Evolutionary conservation across 129 eudicot species (phyloP).

Genomic region (Pulicaria dysenterica): DNA sequence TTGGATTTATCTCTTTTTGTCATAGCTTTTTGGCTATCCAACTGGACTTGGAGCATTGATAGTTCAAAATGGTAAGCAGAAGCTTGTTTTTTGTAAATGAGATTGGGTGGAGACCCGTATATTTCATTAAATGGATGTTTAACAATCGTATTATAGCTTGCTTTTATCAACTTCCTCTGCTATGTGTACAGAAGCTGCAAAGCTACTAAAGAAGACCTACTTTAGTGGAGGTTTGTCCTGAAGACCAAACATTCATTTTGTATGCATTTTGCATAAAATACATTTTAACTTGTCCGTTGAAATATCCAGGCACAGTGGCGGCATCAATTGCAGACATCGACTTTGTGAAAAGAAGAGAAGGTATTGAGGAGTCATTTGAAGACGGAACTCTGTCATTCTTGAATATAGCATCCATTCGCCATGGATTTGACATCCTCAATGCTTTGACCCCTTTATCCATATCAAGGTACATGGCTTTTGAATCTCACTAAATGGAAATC

Average conservation of each 20-base stretch:
- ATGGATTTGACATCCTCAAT: slow-evolving; percentile 78
- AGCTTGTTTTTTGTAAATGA: slow-evolving; percentile 19
- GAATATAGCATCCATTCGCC: slow-evolving; percentile 76
- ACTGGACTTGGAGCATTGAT: slow-evolving; percentile 97
- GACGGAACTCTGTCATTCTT: slow-evolving; percentile 84
- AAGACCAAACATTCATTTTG: not conserved
- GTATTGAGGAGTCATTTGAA: slow-evolving; percentile 81
- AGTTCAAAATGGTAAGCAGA: slow-evolving; percentile 73
- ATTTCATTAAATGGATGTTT: slow-evolving; percentile 1
- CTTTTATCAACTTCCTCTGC: not conserved
- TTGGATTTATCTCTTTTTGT: slow-evolving; percentile 19
- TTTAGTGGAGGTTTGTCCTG: slow-evolving; percentile 87
- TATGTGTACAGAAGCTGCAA: slow-evolving; percentile 64
- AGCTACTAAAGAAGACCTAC: slow-evolving; percentile 79
- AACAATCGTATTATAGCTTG: not conserved
- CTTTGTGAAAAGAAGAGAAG: slow-evolving; percentile 84
- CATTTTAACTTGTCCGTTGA: not conserved
- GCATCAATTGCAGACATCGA: slow-evolving; percentile 96
- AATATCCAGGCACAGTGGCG: slow-evolving; percentile 83
- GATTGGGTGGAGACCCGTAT: slow-evolving; percentile 1
- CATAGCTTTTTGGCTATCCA: slow-evolving; percentile 92
- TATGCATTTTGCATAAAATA: not conserved
- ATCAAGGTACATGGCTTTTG: slow-evolving; percentile 46
- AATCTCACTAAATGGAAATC: no score
- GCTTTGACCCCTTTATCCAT: slow-evolving; percentile 60